Percentiles rank a stretch among this genome's conserved stretches.
phyloP scores from a whole-genome alignment of 352 stramenopile species.

The Pythium apleroticum region DNA sequence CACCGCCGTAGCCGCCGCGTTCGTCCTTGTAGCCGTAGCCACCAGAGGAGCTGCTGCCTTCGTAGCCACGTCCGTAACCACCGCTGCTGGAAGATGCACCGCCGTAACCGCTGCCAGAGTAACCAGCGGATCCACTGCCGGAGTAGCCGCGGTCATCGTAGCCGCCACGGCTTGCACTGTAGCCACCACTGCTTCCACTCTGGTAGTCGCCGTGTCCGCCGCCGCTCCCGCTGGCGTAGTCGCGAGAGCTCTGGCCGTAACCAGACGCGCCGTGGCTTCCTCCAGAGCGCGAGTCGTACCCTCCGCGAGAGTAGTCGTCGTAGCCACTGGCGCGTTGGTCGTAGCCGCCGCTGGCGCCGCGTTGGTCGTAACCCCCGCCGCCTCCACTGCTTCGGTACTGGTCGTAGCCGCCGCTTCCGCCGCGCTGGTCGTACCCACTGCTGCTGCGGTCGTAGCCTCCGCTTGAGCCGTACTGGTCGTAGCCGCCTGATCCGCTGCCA shows the following conservation, averaged over 20 bases:
- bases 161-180: conserved; percentile 24
- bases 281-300: conserved; percentile 35
- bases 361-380: conserved; percentile 30
- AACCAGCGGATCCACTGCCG: conserved; percentile 8
- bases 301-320: conserved; percentile 19
- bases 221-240: conserved; percentile 26
- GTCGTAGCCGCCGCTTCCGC: conserved; percentile 20
- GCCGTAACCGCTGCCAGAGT: conserved; percentile 18
- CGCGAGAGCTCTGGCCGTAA: conserved; percentile 25
- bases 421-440: conserved; percentile 31
- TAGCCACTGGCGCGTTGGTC: conserved; percentile 16
- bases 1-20: conserved; percentile 32
- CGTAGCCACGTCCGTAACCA: conserved; percentile 25
- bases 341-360: conserved; percentile 15
- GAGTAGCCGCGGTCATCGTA: conserved; percentile 33
- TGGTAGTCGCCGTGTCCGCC: conserved; percentile 19
- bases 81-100: conserved; percentile 19
- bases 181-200: conserved; percentile 20
- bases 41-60: conserved; percentile 14
- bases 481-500: conserved; percentile 22
- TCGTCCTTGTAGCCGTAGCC: conserved; percentile 22
- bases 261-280: conserved; percentile 25
- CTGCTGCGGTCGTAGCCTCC: conserved; percentile 25
- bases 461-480: conserved; percentile 26
- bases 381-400: conserved; percentile 26